Percentiles rank a stretch among this genome's conserved stretches.
These are phyloP conservation scores for Ephemerocybe angulata DNA, from an alignment of 768 basidiomycete species.

Conservation along the genomic window DNA sequence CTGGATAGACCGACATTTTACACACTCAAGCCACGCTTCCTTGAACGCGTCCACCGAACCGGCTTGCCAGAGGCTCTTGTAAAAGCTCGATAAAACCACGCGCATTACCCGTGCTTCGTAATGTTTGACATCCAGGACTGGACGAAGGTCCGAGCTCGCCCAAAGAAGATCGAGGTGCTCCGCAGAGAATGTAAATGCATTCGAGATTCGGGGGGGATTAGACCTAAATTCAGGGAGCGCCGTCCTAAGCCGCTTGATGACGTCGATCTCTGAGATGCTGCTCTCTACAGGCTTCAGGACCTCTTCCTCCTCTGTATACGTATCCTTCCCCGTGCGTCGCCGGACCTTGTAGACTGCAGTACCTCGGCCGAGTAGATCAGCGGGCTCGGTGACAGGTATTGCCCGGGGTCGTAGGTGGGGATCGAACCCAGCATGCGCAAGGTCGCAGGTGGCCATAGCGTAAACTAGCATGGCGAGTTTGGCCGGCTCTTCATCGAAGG, in stretches of 20 bases:
- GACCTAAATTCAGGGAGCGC: background rate
- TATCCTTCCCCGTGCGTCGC: background rate
- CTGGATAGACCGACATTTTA: too few species aligned
- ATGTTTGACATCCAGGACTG: background rate
- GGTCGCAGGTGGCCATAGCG: slow-evolving; percentile 11
- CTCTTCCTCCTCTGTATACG: background rate
- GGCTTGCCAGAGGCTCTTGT: background rate
- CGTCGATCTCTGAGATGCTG: background rate
- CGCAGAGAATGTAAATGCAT: background rate
- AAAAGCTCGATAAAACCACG: background rate
- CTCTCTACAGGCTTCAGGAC: background rate
- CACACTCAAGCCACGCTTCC: background rate
- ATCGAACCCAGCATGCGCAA: slow-evolving; percentile 15
- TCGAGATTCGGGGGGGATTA: background rate
- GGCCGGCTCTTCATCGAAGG: slow-evolving; percentile 12
- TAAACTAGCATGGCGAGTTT: slow-evolving; percentile 20
- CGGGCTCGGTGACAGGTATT: slow-evolving; percentile 1
- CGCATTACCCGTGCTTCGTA: background rate
- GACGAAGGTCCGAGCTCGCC: background rate
- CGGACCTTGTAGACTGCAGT: background rate
- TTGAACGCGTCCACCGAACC: background rate
- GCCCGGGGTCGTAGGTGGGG: slow-evolving; percentile 10
- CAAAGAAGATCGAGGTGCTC: background rate
- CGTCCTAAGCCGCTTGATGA: background rate
- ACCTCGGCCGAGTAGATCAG: too few species aligned